Evolutionary conservation across 768 basidiomycete species (phyloP), one percentile per base, ranked within the genome.

Genomic region (Rhodotorula diobovata): DNA sequence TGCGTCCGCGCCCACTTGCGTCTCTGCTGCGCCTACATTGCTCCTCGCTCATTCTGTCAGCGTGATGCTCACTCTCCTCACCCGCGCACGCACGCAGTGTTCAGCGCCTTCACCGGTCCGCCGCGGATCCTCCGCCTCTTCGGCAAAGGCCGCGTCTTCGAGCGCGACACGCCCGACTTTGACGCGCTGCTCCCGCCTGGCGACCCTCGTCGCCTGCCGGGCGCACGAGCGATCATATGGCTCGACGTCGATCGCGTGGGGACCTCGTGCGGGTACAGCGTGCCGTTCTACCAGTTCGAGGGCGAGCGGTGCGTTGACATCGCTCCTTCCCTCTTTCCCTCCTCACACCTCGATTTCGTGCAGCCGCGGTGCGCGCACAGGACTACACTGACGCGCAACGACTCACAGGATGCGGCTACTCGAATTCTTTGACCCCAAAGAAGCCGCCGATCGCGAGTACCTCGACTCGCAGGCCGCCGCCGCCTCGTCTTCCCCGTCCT

Each of bases 171-270:
- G 37, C 51, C 58, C 23, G 66, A 71, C 25, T 75, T 68, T 50
- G 30, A 71, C 45, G 28, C 15, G 15, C 58, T 71, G 32, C 48
- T 71, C 4, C 66, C 70, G 34, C 56, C 41, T 1, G 73, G 59
- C 35, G 70, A 71, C 43, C 35, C 39, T 3, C 63, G 72, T 0
- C 61, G 66, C 8, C 51, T 75, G 18, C 70, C 73, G 4, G 73
- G 70, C 37, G 61, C 70, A 15, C 35, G 73, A 9, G 50, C 61
- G 7, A 60, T 75, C 66, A 63, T 75, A 23, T 71, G 70, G 70
- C n/a, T 75, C 15, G 73, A 75, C 43, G 41, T 75, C 9, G 57
- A 68, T 28, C 58, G 68, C 32, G 70, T 71, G 53, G 66, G 66
- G 4, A 68, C 70, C 10, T 61, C 57, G 39, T 75, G 73, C 55